A percentile compares a stretch with the other conserved stretches of the same genome.
phyloP scores from a whole-genome alignment of 2,329 filamentous ascomycete species.

The Clarireedia hainanense region DNA sequence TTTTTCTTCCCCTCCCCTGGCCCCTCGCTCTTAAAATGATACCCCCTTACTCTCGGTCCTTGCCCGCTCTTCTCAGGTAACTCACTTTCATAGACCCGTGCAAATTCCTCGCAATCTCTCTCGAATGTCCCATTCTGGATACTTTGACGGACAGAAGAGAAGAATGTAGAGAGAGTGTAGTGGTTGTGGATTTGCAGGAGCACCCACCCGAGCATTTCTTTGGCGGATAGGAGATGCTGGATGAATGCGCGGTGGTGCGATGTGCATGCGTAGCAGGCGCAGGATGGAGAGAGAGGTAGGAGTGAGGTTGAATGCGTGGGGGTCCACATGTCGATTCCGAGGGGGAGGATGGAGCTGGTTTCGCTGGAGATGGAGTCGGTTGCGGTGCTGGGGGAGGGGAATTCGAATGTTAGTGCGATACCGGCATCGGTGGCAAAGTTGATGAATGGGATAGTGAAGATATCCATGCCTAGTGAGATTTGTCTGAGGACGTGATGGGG shows the following conservation, averaged over 20 bases:
- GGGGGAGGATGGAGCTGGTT: constrained; percentile 32
- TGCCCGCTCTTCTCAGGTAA: constrained; percentile 69
- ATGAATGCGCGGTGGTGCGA: constrained; percentile 81
- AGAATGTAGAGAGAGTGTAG: constrained; percentile 63
- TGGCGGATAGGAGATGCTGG: constrained; percentile 78
- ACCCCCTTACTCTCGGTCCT: constrained; percentile 73
- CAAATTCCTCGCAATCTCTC: constrained; percentile 37
- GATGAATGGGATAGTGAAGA: constrained; percentile 72
- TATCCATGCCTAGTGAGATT: constrained; percentile 67
- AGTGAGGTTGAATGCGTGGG: constrained; percentile 52
- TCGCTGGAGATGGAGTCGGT: constrained; percentile 1
- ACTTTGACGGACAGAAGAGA: constrained; percentile 57
- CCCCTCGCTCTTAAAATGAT: constrained; percentile 66
- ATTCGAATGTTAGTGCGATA: constrained; percentile 72
- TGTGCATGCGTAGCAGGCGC: constrained; percentile 75
- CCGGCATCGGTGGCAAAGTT: constrained; percentile 72
- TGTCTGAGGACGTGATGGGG: constrained; percentile 75
- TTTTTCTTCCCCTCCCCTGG: constrained; percentile 59
- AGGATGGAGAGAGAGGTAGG: constrained; percentile 53
- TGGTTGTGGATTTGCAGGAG: constrained; percentile 91
- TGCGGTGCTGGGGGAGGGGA: constrained; percentile 41
- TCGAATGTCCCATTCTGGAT: constrained; percentile 56
- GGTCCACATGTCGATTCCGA: constrained; percentile 77
- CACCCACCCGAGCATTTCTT: constrained; percentile 96
- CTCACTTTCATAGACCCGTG: constrained; percentile 54